phyloP scores from a whole-genome alignment of 2,329 filamentous ascomycete species.

The Arthrobotrys sinensis region DNA sequence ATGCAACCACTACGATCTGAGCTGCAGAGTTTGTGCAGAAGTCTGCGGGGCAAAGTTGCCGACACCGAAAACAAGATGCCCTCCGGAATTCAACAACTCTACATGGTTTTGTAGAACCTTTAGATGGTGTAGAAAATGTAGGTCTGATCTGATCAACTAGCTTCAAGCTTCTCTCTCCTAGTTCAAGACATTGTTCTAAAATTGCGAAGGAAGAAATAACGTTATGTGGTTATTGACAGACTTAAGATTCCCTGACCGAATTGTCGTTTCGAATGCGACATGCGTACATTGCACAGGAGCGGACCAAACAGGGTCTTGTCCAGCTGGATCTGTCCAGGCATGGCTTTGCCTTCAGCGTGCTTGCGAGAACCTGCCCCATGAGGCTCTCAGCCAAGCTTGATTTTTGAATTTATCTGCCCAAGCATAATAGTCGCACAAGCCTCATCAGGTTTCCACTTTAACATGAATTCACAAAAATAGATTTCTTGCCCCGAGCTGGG shows the following conservation, averaged over 20 bases:
- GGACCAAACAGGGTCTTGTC: background rate
- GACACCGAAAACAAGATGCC: slow-evolving; percentile 4
- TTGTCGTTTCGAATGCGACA: slow-evolving; percentile 12
- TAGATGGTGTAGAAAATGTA: too few relatives aligned
- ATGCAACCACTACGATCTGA: background rate
- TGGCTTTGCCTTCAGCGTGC: background rate
- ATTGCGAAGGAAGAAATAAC: slow-evolving; percentile 28
- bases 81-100: background rate
- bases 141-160: too few relatives aligned
- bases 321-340: background rate
- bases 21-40: background rate
- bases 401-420: background rate
- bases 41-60: slow-evolving; percentile 33
- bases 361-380: background rate
- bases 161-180: too few relatives aligned
- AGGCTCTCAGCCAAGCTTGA: background rate
- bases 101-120: too few relatives aligned
- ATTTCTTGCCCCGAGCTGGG: background rate
- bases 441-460: too few relatives aligned
- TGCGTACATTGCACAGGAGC: background rate
- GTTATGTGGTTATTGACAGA: slow-evolving; percentile 8
- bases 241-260: background rate
- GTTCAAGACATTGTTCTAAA: background rate
- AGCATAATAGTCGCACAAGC: slow-evolving; percentile 4
- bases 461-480: background rate